A percentile compares a stretch with the other conserved stretches of the same genome.
Evolutionary conservation across 2,329 filamentous ascomycete genomes (phyloP).

Genomic region (Phyllosticta citriasiana): DNA sequence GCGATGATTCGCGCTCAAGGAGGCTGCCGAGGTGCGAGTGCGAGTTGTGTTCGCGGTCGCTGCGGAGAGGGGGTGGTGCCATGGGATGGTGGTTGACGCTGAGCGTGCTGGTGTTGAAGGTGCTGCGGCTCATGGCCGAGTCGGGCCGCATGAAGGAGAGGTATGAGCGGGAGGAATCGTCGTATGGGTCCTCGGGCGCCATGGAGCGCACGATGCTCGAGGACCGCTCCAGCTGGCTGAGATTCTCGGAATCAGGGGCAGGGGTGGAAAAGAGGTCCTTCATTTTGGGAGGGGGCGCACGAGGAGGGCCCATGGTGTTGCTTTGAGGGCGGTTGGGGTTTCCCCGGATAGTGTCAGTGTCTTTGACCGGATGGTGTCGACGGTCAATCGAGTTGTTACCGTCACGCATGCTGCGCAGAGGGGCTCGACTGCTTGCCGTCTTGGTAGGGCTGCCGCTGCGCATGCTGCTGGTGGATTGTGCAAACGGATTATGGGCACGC

Average conservation of each 20-base stretch:
- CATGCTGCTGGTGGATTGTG: conserved; percentile 14
- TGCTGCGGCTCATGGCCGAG: conserved; percentile 5
- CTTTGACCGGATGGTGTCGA: conserved; percentile 20
- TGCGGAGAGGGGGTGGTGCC: neutral
- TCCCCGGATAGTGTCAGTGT: conserved; percentile 21
- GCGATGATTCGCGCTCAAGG: conserved; percentile 22
- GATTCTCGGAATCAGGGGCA: conserved; percentile 30
- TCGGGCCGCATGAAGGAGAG: conserved; percentile 6
- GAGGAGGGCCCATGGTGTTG: conserved; percentile 30
- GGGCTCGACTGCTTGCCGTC: conserved; percentile 57
- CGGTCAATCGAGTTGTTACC: conserved; percentile 78
- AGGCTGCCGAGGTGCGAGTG: neutral
- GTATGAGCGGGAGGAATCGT: conserved; percentile 43
- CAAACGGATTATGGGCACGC: conserved; percentile 24
- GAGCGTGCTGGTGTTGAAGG: conserved; percentile 5
- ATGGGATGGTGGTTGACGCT: conserved; percentile 11
- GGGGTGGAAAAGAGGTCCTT: conserved; percentile 58
- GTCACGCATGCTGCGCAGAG: conserved; percentile 58
- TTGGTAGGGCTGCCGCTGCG: conserved; percentile 49
- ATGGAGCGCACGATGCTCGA: conserved; percentile 50
- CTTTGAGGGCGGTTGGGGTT: neutral
- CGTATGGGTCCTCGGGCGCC: conserved; percentile 75
- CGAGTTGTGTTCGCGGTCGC: neutral
- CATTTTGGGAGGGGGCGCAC: conserved; percentile 77
- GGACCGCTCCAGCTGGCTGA: conserved; percentile 37